Evolutionary conservation across 352 stramenopile species (phyloP).

Genomic region (Pythium guiyangense): DNA sequence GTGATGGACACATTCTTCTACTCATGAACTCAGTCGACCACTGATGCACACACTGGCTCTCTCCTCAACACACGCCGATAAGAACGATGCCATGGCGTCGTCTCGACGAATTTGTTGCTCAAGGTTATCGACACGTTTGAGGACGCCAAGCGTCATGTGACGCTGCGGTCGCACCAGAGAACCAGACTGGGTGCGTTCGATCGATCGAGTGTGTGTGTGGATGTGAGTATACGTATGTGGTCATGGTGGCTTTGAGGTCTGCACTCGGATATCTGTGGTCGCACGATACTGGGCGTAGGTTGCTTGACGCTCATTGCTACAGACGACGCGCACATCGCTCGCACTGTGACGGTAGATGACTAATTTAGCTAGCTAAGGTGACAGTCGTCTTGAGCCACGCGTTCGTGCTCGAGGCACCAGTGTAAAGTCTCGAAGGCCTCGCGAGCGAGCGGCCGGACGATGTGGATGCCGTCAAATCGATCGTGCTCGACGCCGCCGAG

Average conservation of each 20-base stretch:
- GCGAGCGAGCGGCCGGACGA: conserved; percentile 28
- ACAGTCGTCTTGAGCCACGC: conserved; percentile 52
- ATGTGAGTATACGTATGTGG: no score
- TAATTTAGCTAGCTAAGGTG: conserved; percentile 17
- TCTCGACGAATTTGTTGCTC: conserved; percentile 23
- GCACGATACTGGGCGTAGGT: no score
- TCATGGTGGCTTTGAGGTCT: no score
- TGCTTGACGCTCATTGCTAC: no score
- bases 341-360: conserved; percentile 5
- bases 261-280: no score
- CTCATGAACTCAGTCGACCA: no score
- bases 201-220: background rate
- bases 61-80: background rate
- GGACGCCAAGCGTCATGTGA: conserved; percentile 48
- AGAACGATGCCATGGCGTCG: background rate
- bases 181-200: conserved; percentile 38
- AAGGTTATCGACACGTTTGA: conserved; percentile 39
- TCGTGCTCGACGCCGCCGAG: conserved; percentile 40
- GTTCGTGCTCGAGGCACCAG: conserved; percentile 48
- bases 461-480: conserved; percentile 16
- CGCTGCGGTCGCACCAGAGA: conserved; percentile 39
- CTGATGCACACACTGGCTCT: no score
- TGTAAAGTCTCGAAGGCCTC: conserved; percentile 41
- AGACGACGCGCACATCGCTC: no score
- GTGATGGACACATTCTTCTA: no score